Percentiles rank a stretch among this genome's conserved stretches.
phyloP scores from a whole-genome alignment of 345 rosid genomes.

The Eutrema japonicum region DNA sequence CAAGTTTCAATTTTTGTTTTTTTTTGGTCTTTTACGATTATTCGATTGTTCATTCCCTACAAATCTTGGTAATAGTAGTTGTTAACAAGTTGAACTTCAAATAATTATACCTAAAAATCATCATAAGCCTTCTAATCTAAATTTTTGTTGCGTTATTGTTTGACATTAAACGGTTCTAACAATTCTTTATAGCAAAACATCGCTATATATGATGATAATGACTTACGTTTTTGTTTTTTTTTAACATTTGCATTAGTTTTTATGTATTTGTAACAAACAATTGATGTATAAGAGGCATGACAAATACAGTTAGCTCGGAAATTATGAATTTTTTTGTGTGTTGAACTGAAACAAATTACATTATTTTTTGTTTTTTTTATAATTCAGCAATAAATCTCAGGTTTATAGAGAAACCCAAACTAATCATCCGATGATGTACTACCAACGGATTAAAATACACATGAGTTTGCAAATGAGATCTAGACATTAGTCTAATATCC shows the following conservation, averaged over 20 bases:
- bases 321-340: no score
- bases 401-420: no score
- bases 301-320: neutral
- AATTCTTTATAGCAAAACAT: constrained; percentile 5
- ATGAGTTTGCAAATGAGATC: no score
- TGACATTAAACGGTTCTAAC: constrained; percentile 3
- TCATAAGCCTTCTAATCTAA: neutral
- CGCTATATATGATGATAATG: neutral
- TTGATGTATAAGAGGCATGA: constrained; percentile 28
- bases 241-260: neutral
- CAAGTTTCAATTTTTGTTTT: neutral
- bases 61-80: no score
- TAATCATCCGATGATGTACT: no score
- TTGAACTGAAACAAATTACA: no score
- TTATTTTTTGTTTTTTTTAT: no score
- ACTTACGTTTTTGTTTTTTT: constrained; percentile 3
- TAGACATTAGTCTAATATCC: no score
- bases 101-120: neutral
- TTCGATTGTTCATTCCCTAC: neutral
- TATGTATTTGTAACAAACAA: constrained; percentile 9
- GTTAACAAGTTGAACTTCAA: neutral
- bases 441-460: no score
- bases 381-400: no score
- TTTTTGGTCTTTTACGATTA: neutral
- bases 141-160: constrained; percentile 9